These are phyloP conservation scores for Yamadazyma taylorii DNA, from an alignment of 1,139 yeast genomes.

Conservation along the genomic window DNA sequence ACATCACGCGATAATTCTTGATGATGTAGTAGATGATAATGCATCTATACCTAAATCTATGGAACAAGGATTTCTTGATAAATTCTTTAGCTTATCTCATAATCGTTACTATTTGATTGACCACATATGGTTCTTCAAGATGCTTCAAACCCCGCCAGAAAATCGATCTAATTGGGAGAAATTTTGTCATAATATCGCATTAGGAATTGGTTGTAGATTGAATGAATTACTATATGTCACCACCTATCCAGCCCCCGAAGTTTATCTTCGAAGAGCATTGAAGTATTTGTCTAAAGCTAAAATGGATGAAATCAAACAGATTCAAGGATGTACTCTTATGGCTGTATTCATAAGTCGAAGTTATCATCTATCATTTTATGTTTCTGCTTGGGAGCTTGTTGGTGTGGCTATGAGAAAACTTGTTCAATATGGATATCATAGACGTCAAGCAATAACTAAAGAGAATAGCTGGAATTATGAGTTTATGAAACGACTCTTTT, in stretches of 20 bases:
- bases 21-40: constrained; percentile 6
- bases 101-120: constrained; percentile 16
- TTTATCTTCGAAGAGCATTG: constrained; percentile 14
- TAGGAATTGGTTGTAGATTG: constrained; percentile 18
- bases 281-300: constrained; percentile 9
- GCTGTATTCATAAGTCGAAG: constrained; percentile 16
- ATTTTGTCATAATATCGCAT: constrained; percentile 13
- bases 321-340: constrained; percentile 15
- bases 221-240: constrained; percentile 14
- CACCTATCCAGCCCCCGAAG: constrained; percentile 15
- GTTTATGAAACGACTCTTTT: constrained; percentile 14
- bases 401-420: constrained; percentile 17
- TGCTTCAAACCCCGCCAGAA: constrained; percentile 1
- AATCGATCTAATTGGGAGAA: constrained; percentile 13
- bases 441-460: constrained; percentile 10
- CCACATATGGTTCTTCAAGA: constrained; percentile 12
- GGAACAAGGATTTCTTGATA: constrained; percentile 11
- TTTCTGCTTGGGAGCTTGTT: constrained; percentile 17
- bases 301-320: constrained; percentile 13
- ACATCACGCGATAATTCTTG: constrained; percentile 8
- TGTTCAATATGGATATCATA: constrained; percentile 16
- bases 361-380: constrained; percentile 16
- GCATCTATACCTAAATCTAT: constrained; percentile 7
- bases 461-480: constrained; percentile 15
- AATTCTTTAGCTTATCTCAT: constrained; percentile 17